Conservation (phyloP, 2,329 filamentous ascomycete genomes). For the Cyphellophora europaea region DNA sequence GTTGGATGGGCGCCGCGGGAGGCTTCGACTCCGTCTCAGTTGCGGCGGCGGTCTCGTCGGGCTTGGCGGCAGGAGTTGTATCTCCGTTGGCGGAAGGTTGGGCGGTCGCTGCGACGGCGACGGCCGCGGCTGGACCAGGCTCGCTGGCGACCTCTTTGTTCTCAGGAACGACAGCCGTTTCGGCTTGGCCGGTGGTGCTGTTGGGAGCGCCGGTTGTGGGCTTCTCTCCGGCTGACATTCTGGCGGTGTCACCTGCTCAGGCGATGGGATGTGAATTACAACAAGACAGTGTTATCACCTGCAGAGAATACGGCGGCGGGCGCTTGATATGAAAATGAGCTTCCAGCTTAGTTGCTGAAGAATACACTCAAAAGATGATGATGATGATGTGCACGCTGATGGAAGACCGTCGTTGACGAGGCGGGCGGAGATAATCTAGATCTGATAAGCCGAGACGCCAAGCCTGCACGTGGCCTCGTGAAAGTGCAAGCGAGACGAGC, state of each 20-base stretch:
- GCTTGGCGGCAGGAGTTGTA: conserved; percentile 1
- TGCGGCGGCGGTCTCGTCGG: conserved; percentile 3
- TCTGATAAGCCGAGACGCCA: no score
- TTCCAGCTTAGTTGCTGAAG: no score
- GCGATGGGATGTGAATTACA: conserved; percentile 1
- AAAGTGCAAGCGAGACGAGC: no score
- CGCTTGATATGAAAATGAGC: no score
- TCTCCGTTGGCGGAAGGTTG: conserved; percentile 3
- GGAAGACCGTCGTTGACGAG: no score
- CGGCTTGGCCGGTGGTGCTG: conserved; percentile 7
- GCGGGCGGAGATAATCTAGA: no score
- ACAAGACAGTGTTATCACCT: conserved; percentile 1
- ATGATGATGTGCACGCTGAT: no score
- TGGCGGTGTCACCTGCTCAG: background rate
- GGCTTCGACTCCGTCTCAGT: conserved; percentile 4
- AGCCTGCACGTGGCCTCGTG: no score
- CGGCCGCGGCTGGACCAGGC: conserved; percentile 6
- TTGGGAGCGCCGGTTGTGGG: conserved; percentile 11
- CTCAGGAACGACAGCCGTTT: conserved; percentile 5
- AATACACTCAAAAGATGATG: no score
- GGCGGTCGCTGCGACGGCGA: conserved; percentile 8
- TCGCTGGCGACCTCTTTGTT: background rate
- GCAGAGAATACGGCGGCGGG: no score
- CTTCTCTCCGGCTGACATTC: conserved; percentile 2
- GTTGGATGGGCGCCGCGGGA: conserved; percentile 12